Base-by-base conservation (phyloP, 163 green algal species). In the Volvox carteri region DNA sequence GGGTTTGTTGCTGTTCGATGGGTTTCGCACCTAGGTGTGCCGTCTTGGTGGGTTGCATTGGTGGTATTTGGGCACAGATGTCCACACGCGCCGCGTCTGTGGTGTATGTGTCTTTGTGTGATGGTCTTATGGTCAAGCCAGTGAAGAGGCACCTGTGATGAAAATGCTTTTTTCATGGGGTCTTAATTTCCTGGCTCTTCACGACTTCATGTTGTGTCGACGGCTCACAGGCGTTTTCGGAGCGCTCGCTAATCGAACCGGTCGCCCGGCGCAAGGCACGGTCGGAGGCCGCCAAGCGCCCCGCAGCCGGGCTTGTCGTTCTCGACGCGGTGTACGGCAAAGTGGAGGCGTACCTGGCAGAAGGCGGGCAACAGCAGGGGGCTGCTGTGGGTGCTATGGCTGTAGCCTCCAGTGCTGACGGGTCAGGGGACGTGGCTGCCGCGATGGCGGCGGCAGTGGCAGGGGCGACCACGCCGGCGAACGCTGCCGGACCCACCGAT, bases 301-400 rank as follows among this genome's bases (percentile, higher is more conserved):
- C 44, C 42, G 12, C 30, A 23, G 39, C 78, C 6, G 95, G 95
- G 0, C 87, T 96, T 42, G 90, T 97, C 16, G 72, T 97, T 4
- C 86, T 95, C 9, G 90, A 95, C 28, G 95, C 94, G 0, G 80
- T 90, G 75, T 92, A 92, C 58, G 89, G 89, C 48, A 60, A 67
- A 1, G n/a, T 85, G 9, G 89, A 80, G 21, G 28, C 54, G 70
- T 91, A 91, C 70, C 58, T 84, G 19, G 78, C 68, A 19, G 65
- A 77, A 19, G 41, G 12, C 62, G 62, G 70, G 42, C 65, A 73
- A 67, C 60, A 81, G 62, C 42, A 84, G 48, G 35, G 48, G 0
- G 18, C 30, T 39, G 60, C 58, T n/a, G 81, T 60, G 60, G 54
- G 68, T 39, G 78, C 39, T 19, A 14, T 25, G 1, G 80, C 28